Conservation (phyloP, 805 yeast genomes). For the Schwanniomyces pseudopolymorphus region DNA sequence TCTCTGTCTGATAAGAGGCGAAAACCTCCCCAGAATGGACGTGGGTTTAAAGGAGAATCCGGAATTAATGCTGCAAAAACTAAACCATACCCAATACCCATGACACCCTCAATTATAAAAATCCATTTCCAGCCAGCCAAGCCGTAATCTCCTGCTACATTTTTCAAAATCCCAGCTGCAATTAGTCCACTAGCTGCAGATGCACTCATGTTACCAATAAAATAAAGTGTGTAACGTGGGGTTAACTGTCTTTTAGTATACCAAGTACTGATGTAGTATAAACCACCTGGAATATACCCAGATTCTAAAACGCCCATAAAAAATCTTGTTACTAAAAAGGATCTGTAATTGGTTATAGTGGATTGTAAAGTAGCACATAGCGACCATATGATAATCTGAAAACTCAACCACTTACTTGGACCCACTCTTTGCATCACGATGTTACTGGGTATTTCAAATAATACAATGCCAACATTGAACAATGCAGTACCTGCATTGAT, state of each 20-base stretch:
- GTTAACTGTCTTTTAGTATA: conserved; percentile 23
- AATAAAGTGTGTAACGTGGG: conserved; percentile 3
- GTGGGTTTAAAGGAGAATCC: conserved; percentile 2
- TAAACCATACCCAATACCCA: conserved; percentile 2
- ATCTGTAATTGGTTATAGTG: conserved; percentile 1
- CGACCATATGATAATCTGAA: conserved; percentile 4
- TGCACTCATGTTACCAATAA: conserved; percentile 2
- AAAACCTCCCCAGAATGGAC: conserved; percentile 4
- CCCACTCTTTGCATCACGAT: conserved; percentile 5
- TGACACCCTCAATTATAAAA: conserved; percentile 6
- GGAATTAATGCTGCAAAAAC: conserved; percentile 5
- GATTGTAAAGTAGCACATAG: conserved; percentile 7
- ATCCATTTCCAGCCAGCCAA: conserved; percentile 9
- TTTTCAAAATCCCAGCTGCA: conserved; percentile 5
- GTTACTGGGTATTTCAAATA: conserved; percentile 8
- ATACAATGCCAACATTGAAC: conserved; percentile 4
- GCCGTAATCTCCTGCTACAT: conserved; percentile 2
- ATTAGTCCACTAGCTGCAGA: conserved; percentile 4
- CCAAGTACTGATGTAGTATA: conserved; percentile 42
- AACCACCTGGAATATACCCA: conserved; percentile 40
- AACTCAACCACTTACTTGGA: conserved; percentile 5
- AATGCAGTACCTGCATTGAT: conserved; percentile 4
- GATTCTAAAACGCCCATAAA: conserved; percentile 47
- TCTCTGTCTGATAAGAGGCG: conserved; percentile 8
- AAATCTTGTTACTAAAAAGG: conserved; percentile 24